These are phyloP conservation scores for Populus trichocarpa DNA, from an alignment of 441 rosid species.

Conservation along the genomic window DNA sequence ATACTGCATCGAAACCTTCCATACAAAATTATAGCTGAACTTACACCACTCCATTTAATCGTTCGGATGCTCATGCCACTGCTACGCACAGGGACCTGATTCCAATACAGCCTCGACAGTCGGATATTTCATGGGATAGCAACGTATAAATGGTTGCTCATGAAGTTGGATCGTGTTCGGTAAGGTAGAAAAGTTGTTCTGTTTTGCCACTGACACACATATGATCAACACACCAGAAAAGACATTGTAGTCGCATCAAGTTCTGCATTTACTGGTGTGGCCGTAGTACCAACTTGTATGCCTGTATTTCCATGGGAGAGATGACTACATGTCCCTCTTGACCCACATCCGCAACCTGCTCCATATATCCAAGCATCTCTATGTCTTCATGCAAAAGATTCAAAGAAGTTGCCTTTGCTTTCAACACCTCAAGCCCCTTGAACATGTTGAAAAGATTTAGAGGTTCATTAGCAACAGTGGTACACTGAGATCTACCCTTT, in stretches of 20 bases:
- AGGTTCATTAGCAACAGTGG: slow-evolving; percentile 55
- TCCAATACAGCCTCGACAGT: neutral
- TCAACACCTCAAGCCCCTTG: slow-evolving; percentile 61
- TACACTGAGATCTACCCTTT: slow-evolving; percentile 59
- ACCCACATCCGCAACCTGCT: slow-evolving; percentile 47
- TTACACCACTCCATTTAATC: neutral
- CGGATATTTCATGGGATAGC: slow-evolving; percentile 9
- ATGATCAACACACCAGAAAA: slow-evolving; percentile 6
- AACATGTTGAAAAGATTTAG: slow-evolving; percentile 68
- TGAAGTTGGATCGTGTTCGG: neutral
- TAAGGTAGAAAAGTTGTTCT: neutral
- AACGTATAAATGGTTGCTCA: slow-evolving; percentile 2
- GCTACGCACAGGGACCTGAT: neutral
- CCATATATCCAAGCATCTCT: slow-evolving; percentile 71
- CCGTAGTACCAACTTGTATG: slow-evolving; percentile 83
- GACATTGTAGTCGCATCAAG: neutral
- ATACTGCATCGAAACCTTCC: neutral
- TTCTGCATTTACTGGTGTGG: slow-evolving; percentile 32
- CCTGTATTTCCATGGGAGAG: slow-evolving; percentile 91
- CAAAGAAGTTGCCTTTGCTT: slow-evolving; percentile 68
- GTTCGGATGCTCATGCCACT: neutral
- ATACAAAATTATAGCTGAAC: neutral
- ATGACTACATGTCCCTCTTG: slow-evolving; percentile 62
- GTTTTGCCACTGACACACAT: neutral
- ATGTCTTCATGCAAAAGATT: slow-evolving; percentile 85